Evolutionary conservation across 306 rosid species (phyloP), one percentile per base, ranked within the genome.

Genomic region (Cicer yamashitae): DNA sequence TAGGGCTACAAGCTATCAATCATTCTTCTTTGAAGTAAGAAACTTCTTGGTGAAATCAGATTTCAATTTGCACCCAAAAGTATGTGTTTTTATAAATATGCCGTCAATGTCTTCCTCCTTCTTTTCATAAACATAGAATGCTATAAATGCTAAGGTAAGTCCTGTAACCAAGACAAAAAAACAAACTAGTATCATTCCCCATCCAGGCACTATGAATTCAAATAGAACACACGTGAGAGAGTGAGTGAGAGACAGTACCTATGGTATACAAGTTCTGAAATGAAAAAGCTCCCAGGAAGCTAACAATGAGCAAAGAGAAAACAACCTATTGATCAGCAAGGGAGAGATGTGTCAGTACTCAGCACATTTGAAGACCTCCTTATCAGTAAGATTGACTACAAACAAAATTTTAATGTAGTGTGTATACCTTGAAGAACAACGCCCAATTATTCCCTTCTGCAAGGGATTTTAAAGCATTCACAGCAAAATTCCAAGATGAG

Each of bases 81-180:
- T 77, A 77, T 68, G 77, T 17, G 81, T 30, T 75, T 73, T 74
- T 9, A 82, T 59, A 45, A 86, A 81, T 84, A 89, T 10, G 60
- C 77, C 85, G 83, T 90, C 97, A 51, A 94, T 87, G 65, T 85
- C 91, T 81, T 89, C 83, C 80, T 94, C 97, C 82, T 90, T 85
- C 85, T 85, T 85, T 79, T 94, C 98, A 66, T 94, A 91, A 14
- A 85, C 61, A 70, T 80, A 86, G 87, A 90, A 90, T 79, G 79
- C 92, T 68, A 86, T 37, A 71, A 94, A 91, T 47, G 89, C 89
- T 61, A 81, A 22, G 53, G 84, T 73, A 76, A 90, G 70, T 46
- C 90, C 97, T 94, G 94, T 75, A 88, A 84, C 57, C 68, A 83
- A 20, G 74, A 66, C 70, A 57, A 73, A 60, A 60, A 44, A 67